Conservation (phyloP, 805 yeast genomes). For the Monosporozyma siamensis region DNA sequence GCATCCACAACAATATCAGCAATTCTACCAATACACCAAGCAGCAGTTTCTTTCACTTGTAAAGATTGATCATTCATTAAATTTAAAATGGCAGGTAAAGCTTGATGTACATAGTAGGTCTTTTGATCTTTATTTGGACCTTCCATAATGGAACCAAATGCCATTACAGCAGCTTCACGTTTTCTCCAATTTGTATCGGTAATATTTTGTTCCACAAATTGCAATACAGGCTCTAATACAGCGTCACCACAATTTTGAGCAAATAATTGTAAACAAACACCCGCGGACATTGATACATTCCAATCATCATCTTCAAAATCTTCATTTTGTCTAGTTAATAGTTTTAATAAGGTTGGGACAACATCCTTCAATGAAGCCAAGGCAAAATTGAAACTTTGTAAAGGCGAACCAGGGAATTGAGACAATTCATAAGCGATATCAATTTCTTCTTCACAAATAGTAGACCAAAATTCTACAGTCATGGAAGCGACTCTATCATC, state of each 20-base stretch:
- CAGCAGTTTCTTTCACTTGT: conserved; percentile 92
- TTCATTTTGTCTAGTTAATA: conserved; percentile 82
- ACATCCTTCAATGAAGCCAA: conserved; percentile 75
- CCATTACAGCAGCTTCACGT: conserved; percentile 98
- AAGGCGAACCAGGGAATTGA: conserved; percentile 45
- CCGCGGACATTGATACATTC: conserved; percentile 98
- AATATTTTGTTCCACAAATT: conserved; percentile 73
- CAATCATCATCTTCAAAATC: conserved; percentile 94
- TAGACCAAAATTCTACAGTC: conserved; percentile 98
- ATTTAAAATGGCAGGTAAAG: conserved; percentile 65
- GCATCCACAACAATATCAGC: conserved; percentile 80
- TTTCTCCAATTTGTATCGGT: conserved; percentile 60
- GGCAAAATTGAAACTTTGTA: conserved; percentile 70
- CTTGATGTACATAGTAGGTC: conserved; percentile 63
- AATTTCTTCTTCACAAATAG: conserved; percentile 97
- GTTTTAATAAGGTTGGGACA: conserved; percentile 71
- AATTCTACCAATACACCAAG: conserved; percentile 96
- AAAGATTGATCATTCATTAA: conserved; percentile 66
- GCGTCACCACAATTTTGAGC: conserved; percentile 84
- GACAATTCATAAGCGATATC: conserved; percentile 64
- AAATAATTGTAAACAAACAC: conserved; percentile 88
- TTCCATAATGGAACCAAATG: conserved; percentile 92
- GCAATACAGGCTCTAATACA: conserved; percentile 76
- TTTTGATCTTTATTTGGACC: conserved; percentile 79
- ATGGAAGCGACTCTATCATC: conserved; percentile 80